Conservation (phyloP, 1,139 yeast species). For the Yamadazyma atmosphaerica region DNA sequence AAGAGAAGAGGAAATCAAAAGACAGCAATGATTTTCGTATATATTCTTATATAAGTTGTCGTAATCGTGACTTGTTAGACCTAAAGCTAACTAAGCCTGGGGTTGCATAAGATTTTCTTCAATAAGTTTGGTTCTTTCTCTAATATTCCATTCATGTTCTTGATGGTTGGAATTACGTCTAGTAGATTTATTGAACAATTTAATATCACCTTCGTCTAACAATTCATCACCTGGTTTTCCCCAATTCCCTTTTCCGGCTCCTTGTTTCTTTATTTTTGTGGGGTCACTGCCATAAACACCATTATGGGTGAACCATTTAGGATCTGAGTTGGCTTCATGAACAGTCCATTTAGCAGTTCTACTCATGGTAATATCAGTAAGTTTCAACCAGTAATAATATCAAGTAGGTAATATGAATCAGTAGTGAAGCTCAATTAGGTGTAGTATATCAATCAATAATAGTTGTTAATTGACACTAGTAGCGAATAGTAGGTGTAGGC, state of each 20-base stretch:
- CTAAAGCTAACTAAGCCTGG: too few species aligned
- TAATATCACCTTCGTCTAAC: slow-evolving; percentile 31
- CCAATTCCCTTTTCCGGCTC: slow-evolving; percentile 83
- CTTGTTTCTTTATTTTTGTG: slow-evolving; percentile 75
- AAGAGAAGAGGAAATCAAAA: slow-evolving; percentile 17
- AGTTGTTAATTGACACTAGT: too few species aligned
- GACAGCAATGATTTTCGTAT: slow-evolving; percentile 3
- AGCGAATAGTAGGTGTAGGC: too few species aligned
- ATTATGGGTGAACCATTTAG: slow-evolving; percentile 75
- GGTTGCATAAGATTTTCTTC: too few species aligned
- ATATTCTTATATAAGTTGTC: neutral
- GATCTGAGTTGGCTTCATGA: slow-evolving; percentile 58
- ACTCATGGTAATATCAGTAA: slow-evolving; percentile 58
- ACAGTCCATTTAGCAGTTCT: slow-evolving; percentile 83
- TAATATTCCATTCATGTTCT: slow-evolving; percentile 28
- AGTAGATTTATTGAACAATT: slow-evolving; percentile 23
- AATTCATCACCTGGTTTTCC: slow-evolving; percentile 71
- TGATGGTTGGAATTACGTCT: slow-evolving; percentile 48
- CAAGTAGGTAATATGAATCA: too few species aligned
- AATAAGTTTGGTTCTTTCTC: slow-evolving; percentile 23
- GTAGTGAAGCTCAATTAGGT: too few species aligned
- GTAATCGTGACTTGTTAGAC: neutral
- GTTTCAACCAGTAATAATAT: too few species aligned
- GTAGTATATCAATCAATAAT: too few species aligned
- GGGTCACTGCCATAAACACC: slow-evolving; percentile 71